Conservation (phyloP, 305 asterid genomes). For the Fraxinus nigra region DNA sequence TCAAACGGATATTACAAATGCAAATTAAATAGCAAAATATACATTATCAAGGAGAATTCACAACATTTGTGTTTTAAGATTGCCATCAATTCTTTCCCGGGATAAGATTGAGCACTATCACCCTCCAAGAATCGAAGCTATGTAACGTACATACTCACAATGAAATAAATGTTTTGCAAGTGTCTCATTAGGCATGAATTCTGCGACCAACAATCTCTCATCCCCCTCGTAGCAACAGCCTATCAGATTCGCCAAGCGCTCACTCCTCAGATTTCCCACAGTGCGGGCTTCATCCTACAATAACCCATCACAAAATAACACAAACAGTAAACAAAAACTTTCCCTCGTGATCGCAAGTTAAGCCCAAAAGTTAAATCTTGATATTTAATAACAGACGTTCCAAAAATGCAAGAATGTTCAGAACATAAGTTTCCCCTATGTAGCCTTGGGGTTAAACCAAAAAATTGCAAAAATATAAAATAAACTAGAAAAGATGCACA, state of each 20-base stretch:
- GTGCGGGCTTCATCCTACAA: conserved; percentile 78
- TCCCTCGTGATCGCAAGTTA: background rate
- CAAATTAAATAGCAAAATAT: background rate
- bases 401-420: background rate
- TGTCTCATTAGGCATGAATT: conserved; percentile 90
- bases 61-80: background rate
- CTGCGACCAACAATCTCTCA: conserved; percentile 86
- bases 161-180: conserved; percentile 91
- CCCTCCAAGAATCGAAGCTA: background rate
- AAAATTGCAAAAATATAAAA: background rate
- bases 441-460: background rate
- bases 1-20: background rate
- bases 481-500: conserved; percentile 7
- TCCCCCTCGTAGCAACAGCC: conserved; percentile 85
- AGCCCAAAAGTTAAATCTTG: conserved; percentile 4
- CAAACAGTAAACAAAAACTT: background rate
- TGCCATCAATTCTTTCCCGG: background rate
- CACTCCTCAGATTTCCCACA: conserved; percentile 82
- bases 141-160: conserved; percentile 45
- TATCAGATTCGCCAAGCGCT: conserved; percentile 71
- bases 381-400: background rate
- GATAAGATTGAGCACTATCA: background rate
- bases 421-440: background rate
- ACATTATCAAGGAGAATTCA: background rate
- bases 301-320: conserved; percentile 20